Percentiles rank a stretch among this genome's conserved stretches.
phyloP scores from a whole-genome alignment of 805 yeast genomes.

The Candida coleopterorum region DNA sequence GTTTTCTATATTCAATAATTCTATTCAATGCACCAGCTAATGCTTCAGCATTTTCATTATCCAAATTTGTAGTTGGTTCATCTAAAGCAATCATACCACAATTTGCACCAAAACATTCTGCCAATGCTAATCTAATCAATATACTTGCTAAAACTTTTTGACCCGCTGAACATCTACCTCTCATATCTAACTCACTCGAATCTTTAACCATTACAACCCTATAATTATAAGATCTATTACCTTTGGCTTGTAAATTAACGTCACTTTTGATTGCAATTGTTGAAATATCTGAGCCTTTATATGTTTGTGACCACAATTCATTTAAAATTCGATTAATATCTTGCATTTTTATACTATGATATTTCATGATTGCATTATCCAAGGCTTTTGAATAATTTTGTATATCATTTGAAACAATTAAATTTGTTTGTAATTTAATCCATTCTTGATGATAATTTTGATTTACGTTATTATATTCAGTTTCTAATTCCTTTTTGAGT shows the following conservation, averaged over 20 bases:
- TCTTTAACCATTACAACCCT: constrained; percentile 93
- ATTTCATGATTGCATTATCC: constrained; percentile 90
- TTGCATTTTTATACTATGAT: constrained; percentile 85
- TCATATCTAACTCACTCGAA: constrained; percentile 90
- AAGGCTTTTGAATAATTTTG: constrained; percentile 78
- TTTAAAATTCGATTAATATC: constrained; percentile 85
- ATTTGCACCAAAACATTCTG: constrained; percentile 91
- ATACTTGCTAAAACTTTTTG: constrained; percentile 93
- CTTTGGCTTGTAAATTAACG: constrained; percentile 45
- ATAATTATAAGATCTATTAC: constrained; percentile 76
- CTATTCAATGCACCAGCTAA: constrained; percentile 74
- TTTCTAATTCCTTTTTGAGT: constrained; percentile 53
- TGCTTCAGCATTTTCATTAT: constrained; percentile 81
- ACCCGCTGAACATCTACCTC: constrained; percentile 98
- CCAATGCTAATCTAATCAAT: constrained; percentile 82
- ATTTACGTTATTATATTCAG: constrained; percentile 71
- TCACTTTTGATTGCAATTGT: constrained; percentile 84
- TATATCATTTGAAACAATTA: constrained; percentile 75
- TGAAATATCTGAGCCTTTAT: constrained; percentile 93
- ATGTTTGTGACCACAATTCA: constrained; percentile 91
- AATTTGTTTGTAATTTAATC: constrained; percentile 70
- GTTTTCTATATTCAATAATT: constrained; percentile 69
- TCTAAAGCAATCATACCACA: constrained; percentile 96
- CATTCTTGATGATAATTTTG: constrained; percentile 61
- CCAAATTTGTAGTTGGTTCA: constrained; percentile 96